Base-by-base conservation (phyloP, 75 land plant genomes). In the Larix kaempferi region DNA sequence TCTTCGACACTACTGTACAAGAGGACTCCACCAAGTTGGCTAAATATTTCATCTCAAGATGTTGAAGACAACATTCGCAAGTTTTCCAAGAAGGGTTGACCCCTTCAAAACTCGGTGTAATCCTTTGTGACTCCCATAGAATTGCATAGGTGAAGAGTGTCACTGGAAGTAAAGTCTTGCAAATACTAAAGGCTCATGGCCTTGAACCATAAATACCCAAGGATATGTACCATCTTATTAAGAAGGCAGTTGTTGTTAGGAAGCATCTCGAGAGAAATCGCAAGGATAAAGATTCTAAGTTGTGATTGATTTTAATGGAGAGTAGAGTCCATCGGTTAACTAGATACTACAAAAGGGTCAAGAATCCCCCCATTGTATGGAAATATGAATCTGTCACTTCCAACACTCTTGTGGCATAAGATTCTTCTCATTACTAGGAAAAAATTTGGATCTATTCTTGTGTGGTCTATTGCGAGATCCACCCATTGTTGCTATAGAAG, bases 251-350 rank as follows among this genome's bases (percentile, higher is more conserved):
- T 35, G 90, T 89, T 3, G 88, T 90, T 14, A 82, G 94, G 76
- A 92, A 92, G 90, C 92, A 88, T 80, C 77, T 90, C 59, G 92
- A 92, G 87, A 83, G 90, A 79, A 92, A 90, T 82, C 59, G 90
- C 41, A 92, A 92, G 84, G 94, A 92, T 72, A 92, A 92, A 82
- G 90, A 92, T 63, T 92, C 94, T 33, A 92, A 92, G 85, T 92
- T 92, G 71, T 78, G 92, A 44, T 79, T 92, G 80, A 92, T 92
- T 80, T 78, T 92, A 15, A 87, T 92, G n/a, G 94, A 92, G 85
- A 92, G 94, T 82, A 78, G 94, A 78, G 89, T 92, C 63, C 94
- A 92, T 73, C 82, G 92, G 60, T 73, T 92, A 44, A 92, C 92
- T 12, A 89, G 94, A 76, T 92, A 92, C 82, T 92, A 90, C 87